phyloP scores from a whole-genome alignment of 2,329 filamentous ascomycete genomes.

The Sporothrix sp. region DNA sequence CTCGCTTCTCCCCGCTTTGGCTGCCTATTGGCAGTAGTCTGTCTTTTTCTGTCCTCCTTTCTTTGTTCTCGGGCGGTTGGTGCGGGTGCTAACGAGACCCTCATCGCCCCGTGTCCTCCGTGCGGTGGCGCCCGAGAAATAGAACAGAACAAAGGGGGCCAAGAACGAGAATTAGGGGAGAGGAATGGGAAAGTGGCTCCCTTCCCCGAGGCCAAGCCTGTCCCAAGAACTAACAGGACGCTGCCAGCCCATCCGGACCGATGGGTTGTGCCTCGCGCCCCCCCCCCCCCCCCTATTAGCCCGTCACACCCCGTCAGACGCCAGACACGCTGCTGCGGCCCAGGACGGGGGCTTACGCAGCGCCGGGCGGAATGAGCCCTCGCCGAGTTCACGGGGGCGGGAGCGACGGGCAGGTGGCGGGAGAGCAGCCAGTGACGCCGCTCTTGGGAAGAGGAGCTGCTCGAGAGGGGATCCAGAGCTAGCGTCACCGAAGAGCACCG shows the following conservation, averaged over 20 bases:
- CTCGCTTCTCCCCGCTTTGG: neutral
- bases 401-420: neutral
- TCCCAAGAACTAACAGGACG: too few species aligned
- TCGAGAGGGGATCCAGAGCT: too few species aligned
- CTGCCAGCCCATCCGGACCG: too few species aligned
- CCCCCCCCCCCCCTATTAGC: neutral
- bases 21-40: neutral
- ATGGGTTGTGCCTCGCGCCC: neutral
- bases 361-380: slow-evolving; percentile 1
- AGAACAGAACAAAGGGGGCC: neutral
- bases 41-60: neutral
- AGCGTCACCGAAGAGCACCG: neutral
- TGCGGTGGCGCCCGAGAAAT: slow-evolving; percentile 1
- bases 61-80: slow-evolving; percentile 7
- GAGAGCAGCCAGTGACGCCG: too few species aligned
- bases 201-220: too few species aligned
- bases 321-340: neutral
- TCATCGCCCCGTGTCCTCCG: neutral
- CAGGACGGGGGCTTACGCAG: slow-evolving; percentile 3
- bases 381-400: neutral
- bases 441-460: too few species aligned
- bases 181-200: neutral
- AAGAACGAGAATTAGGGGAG: neutral
- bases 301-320: neutral
- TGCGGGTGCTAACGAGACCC: neutral